Conservation (phyloP, 2,329 filamentous ascomycete genomes). For the Aspergillus uvarum region DNA sequence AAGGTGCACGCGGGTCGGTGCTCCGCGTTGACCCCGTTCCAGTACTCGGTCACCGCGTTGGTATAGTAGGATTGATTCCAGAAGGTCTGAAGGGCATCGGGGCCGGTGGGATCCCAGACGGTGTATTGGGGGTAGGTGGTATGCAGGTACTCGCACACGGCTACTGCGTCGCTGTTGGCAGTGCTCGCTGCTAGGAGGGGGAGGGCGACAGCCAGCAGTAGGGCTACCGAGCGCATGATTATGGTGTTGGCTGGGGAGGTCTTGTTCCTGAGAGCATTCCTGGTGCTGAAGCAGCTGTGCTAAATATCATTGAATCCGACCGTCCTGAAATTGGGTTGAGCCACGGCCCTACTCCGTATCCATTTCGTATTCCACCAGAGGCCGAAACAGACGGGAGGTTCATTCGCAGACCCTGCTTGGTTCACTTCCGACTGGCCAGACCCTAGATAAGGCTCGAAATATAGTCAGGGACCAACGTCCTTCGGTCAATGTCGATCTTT, state of each 20-base stretch:
- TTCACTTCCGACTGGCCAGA: too few relatives aligned
- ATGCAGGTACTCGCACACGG: slow-evolving; percentile 1
- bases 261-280: neutral
- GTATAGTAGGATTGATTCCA: slow-evolving; percentile 7
- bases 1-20: slow-evolving; percentile 14
- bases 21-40: slow-evolving; percentile 14
- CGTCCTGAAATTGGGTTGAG: neutral
- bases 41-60: slow-evolving; percentile 9
- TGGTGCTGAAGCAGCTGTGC: neutral
- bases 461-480: neutral
- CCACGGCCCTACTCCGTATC: neutral
- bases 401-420: neutral
- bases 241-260: neutral
- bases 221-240: neutral
- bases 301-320: neutral
- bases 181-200: neutral
- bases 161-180: neutral
- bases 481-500: neutral
- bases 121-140: slow-evolving; percentile 2
- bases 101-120: slow-evolving; percentile 5
- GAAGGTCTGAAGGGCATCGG: neutral
- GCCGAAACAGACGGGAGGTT: neutral
- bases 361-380: neutral
- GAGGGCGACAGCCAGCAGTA: neutral
- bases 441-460: too few relatives aligned